Percentiles rank a stretch among this genome's conserved stretches.
Evolutionary conservation across 768 basidiomycete genomes (phyloP).

Genomic region (Russula foetens): DNA sequence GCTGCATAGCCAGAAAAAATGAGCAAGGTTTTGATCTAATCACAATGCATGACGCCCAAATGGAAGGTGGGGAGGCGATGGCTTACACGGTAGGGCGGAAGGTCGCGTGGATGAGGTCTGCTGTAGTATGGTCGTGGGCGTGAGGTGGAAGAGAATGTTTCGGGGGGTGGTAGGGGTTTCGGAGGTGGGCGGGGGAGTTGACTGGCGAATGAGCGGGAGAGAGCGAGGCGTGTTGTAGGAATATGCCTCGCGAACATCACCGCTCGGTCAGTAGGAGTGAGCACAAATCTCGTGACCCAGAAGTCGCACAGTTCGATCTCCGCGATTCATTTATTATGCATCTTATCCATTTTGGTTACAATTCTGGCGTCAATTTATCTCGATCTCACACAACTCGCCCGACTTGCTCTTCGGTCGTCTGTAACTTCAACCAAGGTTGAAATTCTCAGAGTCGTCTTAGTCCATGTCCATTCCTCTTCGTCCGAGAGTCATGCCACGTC

Average conservation of each 20-base stretch:
- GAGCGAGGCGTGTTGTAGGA: neutral
- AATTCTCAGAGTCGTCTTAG: too few species aligned
- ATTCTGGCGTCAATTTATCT: neutral
- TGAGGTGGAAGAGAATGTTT: slow-evolving; percentile 38
- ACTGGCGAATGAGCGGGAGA: slow-evolving; percentile 1
- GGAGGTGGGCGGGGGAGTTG: slow-evolving; percentile 19
- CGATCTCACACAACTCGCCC: too few species aligned
- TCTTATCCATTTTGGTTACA: neutral
- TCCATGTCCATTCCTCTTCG: too few species aligned
- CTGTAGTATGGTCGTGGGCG: slow-evolving; percentile 38
- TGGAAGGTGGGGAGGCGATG: neutral
- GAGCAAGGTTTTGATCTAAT: too few species aligned
- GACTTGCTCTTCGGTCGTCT: too few species aligned
- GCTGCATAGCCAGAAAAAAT: slow-evolving; percentile 16
- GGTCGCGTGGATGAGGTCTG: slow-evolving; percentile 34
- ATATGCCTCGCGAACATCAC: neutral
- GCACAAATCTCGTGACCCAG: too few species aligned
- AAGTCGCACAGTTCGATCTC: too few species aligned
- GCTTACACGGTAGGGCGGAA: slow-evolving; percentile 36
- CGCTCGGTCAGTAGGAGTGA: too few species aligned
- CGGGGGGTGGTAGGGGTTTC: slow-evolving; percentile 15
- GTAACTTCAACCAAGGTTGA: too few species aligned
- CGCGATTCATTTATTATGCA: too few species aligned
- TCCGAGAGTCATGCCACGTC: too few species aligned
- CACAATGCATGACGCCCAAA: too few species aligned